Evolutionary conservation across 2,329 filamentous ascomycete species (phyloP).

Genomic region (Sphaerulina musiva): DNA sequence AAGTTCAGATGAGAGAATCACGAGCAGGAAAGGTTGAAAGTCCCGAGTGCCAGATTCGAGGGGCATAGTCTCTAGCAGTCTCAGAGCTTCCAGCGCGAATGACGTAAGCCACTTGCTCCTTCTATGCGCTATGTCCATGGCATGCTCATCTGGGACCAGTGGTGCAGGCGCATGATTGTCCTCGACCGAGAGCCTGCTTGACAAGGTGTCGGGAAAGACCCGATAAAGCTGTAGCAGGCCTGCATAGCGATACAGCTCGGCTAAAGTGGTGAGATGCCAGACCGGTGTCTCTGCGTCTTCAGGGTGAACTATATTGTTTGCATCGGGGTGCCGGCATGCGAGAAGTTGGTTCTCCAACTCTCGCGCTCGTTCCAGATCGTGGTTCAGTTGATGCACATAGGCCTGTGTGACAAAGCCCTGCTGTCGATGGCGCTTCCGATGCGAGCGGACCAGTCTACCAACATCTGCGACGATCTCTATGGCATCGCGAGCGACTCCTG

Average conservation of each 20-base stretch:
- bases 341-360: constrained; percentile 47
- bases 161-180: constrained; percentile 2
- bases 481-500: constrained; percentile 42
- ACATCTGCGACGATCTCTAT: constrained; percentile 44
- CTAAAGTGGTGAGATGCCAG: constrained; percentile 49
- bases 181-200: constrained; percentile 10
- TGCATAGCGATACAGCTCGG: constrained; percentile 49
- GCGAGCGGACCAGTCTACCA: constrained; percentile 32
- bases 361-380: constrained; percentile 31
- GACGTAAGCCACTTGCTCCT: constrained; percentile 44
- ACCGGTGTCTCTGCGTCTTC: constrained; percentile 49
- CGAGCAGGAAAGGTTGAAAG: constrained; percentile 50
- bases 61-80: constrained; percentile 46
- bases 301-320: constrained; percentile 45
- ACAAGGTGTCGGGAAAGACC: constrained; percentile 41
- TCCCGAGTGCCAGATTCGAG: constrained; percentile 49
- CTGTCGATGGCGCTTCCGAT: constrained; percentile 15
- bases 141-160: constrained; percentile 7
- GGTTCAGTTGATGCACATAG: constrained; percentile 16
- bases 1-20: constrained; percentile 33
- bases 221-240: constrained; percentile 52
- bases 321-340: constrained; percentile 42
- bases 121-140: constrained; percentile 25
- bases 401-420: constrained; percentile 23
- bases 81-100: constrained; percentile 48